Conservation (phyloP, 352 stramenopile species). For the Phytophthora litchii region DNA sequence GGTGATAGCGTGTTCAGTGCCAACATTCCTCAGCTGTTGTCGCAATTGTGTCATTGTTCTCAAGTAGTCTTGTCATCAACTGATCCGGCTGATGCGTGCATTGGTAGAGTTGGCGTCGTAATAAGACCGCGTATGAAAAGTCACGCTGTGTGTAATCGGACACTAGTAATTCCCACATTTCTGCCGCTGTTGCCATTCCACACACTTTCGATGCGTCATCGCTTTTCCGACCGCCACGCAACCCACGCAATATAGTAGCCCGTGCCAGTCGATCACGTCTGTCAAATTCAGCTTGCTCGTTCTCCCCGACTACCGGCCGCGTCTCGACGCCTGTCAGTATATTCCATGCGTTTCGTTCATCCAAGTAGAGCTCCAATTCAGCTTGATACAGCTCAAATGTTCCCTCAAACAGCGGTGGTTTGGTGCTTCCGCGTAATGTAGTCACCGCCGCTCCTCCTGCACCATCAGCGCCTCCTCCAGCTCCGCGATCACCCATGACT, state of each 20-base stretch:
- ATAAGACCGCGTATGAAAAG: neutral
- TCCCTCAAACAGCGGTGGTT: slow-evolving; percentile 2
- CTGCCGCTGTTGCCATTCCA: neutral
- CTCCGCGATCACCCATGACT: neutral
- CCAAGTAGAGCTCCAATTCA: slow-evolving; percentile 13
- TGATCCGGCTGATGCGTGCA: neutral
- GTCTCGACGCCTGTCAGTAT: neutral
- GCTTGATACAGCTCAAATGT: slow-evolving; percentile 14
- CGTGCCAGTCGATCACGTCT: neutral
- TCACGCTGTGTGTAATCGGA: neutral
- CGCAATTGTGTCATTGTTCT: neutral
- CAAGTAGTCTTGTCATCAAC: neutral
- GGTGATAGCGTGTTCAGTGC: neutral
- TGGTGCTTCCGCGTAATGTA: neutral
- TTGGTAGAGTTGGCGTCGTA: neutral
- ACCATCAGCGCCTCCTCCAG: neutral
- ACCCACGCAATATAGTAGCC: neutral
- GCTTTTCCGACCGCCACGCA: neutral
- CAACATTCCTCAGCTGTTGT: slow-evolving; percentile 1
- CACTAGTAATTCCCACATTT: neutral
- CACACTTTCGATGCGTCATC: slow-evolving; percentile 1
- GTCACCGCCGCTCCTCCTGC: too few relatives aligned
- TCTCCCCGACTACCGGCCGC: neutral
- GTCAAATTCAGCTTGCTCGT: neutral
- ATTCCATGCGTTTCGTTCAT: slow-evolving; percentile 3